Evolutionary conservation across 2,329 filamentous ascomycete genomes (phyloP).

Genomic region (Ophiostoma piceae): DNA sequence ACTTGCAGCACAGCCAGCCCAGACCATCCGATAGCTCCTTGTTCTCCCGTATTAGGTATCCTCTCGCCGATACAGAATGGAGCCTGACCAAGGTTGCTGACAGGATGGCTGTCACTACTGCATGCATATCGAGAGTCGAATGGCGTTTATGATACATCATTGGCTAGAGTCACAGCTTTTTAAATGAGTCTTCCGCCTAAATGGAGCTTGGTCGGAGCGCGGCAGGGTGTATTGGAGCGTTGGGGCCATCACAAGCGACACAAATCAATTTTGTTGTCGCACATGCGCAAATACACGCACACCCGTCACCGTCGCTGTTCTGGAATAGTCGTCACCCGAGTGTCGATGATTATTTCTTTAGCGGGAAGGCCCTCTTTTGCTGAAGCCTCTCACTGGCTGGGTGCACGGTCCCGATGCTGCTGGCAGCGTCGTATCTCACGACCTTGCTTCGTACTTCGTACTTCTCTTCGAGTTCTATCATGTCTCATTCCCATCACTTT

Average conservation of each 20-base stretch:
- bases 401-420: neutral
- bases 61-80: neutral
- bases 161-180: neutral
- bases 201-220: neutral
- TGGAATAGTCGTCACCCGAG: neutral
- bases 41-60: neutral
- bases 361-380: neutral
- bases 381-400: neutral
- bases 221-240: neutral
- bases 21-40: neutral
- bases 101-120: constrained; percentile 7
- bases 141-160: constrained; percentile 4
- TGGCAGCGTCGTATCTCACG: constrained; percentile 1
- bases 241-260: neutral
- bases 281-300: neutral
- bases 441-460: neutral
- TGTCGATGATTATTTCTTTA: neutral
- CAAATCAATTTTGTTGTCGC: neutral
- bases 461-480: neutral
- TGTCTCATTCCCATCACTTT: neutral
- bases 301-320: neutral
- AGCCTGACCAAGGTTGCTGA: neutral
- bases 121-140: neutral
- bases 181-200: neutral
- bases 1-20: constrained; percentile 4